phyloP scores from a whole-genome alignment of 2,329 filamentous ascomycete species.

The Dactylonectria estremocensis region DNA sequence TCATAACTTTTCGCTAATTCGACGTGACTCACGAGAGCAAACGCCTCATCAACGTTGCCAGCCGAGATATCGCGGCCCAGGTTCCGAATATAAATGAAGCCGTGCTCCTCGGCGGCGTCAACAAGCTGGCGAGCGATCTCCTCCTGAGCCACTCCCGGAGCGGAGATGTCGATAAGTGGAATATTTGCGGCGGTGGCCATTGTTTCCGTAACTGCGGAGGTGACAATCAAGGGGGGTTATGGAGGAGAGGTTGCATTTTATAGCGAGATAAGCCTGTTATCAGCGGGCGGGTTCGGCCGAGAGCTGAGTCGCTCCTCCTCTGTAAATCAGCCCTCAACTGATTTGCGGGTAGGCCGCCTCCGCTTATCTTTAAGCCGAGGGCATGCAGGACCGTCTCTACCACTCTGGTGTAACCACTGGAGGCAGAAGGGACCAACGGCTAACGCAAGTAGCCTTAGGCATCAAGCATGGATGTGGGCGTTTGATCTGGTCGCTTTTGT shows the following conservation, averaged over 20 bases:
- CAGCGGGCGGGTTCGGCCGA: conserved; percentile 28
- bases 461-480: neutral
- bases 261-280: conserved; percentile 22
- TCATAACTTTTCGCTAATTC: neutral
- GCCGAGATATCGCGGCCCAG: conserved; percentile 77
- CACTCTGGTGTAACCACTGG: neutral
- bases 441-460: neutral
- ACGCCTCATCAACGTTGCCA: conserved; percentile 78
- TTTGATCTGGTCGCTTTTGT: neutral
- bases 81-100: conserved; percentile 92
- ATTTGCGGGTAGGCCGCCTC: conserved; percentile 7
- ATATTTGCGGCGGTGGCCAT: conserved; percentile 65
- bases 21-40: conserved; percentile 74
- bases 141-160: conserved; percentile 61
- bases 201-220: conserved; percentile 8
- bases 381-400: neutral
- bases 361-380: conserved; percentile 9
- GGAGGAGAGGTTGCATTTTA: conserved; percentile 14
- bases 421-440: neutral
- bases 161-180: conserved; percentile 84
- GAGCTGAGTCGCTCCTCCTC: neutral
- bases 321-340: neutral
- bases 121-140: conserved; percentile 79
- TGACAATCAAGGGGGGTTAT: neutral
- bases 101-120: conserved; percentile 84